Base-by-base conservation (phyloP, 495 filamentous ascomycete genomes). In the Hyphodiscus hymeniophilus region DNA sequence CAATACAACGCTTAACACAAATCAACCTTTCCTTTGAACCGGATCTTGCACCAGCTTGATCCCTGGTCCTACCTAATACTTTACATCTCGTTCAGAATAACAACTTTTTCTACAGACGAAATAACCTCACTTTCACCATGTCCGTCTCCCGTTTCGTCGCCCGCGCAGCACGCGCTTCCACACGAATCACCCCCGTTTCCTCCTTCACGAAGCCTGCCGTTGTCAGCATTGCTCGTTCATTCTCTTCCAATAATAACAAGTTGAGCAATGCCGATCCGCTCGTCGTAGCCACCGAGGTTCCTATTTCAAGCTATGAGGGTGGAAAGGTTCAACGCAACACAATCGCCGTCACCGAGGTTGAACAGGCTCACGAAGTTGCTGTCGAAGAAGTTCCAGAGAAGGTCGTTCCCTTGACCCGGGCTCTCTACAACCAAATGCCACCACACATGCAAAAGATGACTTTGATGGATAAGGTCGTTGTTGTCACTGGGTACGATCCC, bases 401-500 rank as follows among this genome's bases (percentile, higher is more conserved):
- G 36, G 50, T 75, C 34, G 41, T 47, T 1, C 73, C 74, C n/a
- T 63, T 77, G 24, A 60, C 60, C 47, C 60, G 65, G 15, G 56
- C 59, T 38, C 63, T 69, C 28, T 73, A 66, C 62, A 47, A 61
- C 18, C 61, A 66, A 42, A 64, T 84, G 58, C 73, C 80, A 7
- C 68, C 69, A 11, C 81, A 74, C 11, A 61, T 87, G 56, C 69
- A 75, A 60, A 83, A 76, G 63, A 80, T 83, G 69, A 75, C 69
- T 42, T 66, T 87, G 34, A 67, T 70, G 48, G 80, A 68, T 51
- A 86, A 85, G 69, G 74, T 84, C 45, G 81, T 81, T 47, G 74
- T 86, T 52, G 66, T 87, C 53, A 86, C 82, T 63, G 82, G 82
- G 82, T 85, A 73, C 67, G 77, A 47, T 8, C 34, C 26, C 22